Evolutionary conservation across 495 filamentous ascomycete species (phyloP).

Genomic region (Sporormia fimetaria): DNA sequence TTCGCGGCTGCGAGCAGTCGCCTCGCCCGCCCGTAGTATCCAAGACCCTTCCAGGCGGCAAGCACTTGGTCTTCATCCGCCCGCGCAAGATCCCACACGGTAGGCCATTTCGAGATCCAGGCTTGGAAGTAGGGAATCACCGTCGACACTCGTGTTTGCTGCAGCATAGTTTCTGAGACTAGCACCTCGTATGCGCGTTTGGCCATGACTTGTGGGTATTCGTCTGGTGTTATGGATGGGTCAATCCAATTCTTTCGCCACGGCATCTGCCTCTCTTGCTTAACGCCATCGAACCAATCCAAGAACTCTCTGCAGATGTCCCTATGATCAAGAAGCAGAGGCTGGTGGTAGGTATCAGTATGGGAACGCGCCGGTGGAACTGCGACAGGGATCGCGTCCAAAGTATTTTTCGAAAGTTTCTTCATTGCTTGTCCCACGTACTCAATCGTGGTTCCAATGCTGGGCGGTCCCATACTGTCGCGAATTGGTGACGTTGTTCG

Average conservation of each 20-base stretch:
- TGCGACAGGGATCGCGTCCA: no score
- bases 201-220: neutral
- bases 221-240: conserved; percentile 1
- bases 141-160: conserved; percentile 19
- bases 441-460: no score
- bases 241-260: conserved; percentile 20
- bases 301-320: conserved; percentile 4
- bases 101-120: conserved; percentile 20
- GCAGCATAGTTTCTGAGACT: conserved; percentile 20
- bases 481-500: no score
- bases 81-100: conserved; percentile 11
- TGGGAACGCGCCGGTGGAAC: conserved; percentile 13
- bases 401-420: no score
- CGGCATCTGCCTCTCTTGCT: conserved; percentile 15
- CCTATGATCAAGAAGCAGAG: conserved; percentile 1
- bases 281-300: conserved; percentile 13
- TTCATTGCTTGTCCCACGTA: no score
- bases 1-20: conserved; percentile 15
- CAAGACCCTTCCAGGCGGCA: conserved; percentile 20
- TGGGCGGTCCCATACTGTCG: no score
- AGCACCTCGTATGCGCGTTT: conserved; percentile 19
- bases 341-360: conserved; percentile 10
- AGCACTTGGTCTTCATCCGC: conserved; percentile 15
- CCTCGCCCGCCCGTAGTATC: conserved; percentile 19
- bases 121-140: conserved; percentile 19